A percentile compares a stretch with the other conserved stretches of the same genome.
Conservation (phyloP, 23 red algal genomes). For the Agarophyton chilense region DNA sequence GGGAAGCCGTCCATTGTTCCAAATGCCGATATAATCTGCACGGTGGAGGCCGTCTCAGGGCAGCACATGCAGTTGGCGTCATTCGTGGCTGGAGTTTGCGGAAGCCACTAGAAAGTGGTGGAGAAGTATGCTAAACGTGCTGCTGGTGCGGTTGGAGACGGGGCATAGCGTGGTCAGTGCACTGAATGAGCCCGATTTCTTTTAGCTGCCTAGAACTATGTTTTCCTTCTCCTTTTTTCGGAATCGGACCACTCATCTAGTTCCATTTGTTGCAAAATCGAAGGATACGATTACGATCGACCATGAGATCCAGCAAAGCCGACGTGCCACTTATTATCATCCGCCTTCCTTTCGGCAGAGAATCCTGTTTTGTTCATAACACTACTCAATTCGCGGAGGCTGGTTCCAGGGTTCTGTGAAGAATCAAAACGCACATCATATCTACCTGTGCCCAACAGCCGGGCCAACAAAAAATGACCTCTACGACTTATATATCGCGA, state of each 20-base stretch:
- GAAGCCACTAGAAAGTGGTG: too few species aligned
- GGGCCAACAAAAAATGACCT: neutral
- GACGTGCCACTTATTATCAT: neutral
- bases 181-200: too few species aligned
- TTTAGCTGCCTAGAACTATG: neutral
- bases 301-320: neutral
- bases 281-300: slow-evolving; percentile 15
- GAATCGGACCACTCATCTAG: neutral
- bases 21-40: too few species aligned
- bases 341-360: neutral
- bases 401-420: neutral
- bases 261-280: slow-evolving; percentile 21
- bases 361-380: slow-evolving; percentile 3
- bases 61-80: too few species aligned
- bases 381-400: neutral
- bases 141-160: too few species aligned
- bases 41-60: too few species aligned
- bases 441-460: slow-evolving; percentile 20
- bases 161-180: too few species aligned
- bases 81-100: too few species aligned
- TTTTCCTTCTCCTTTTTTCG: slow-evolving; percentile 2
- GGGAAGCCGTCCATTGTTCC: too few species aligned
- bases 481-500: neutral
- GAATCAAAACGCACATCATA: slow-evolving; percentile 27
- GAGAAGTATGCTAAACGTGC: too few species aligned